Evolutionary conservation across 148 eudicot species (phyloP).

Genomic region (Cornus florida): DNA sequence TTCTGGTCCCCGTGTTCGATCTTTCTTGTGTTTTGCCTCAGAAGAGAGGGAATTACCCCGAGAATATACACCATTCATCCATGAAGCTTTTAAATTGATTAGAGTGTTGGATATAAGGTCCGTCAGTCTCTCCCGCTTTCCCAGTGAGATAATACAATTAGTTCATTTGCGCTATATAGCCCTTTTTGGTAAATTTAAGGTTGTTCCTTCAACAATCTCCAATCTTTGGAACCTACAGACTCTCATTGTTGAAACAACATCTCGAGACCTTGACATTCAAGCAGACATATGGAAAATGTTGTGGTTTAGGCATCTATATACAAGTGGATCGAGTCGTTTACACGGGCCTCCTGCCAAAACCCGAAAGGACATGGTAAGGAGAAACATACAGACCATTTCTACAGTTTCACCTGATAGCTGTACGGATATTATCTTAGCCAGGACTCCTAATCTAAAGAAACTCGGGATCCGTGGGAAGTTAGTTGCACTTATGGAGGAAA

Average conservation of each 20-base stretch:
- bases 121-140: constrained; percentile 27
- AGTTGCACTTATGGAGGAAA: not conserved
- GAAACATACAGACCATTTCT: constrained; percentile 22
- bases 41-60: constrained; percentile 11
- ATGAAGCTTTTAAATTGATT: constrained; percentile 30
- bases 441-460: constrained; percentile 19
- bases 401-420: constrained; percentile 24
- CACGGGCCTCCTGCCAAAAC: constrained; percentile 17
- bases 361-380: constrained; percentile 13
- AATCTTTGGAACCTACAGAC: constrained; percentile 38
- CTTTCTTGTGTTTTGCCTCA: constrained; percentile 29
- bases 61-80: constrained; percentile 20
- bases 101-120: constrained; percentile 33
- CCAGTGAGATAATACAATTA: constrained; percentile 15
- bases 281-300: constrained; percentile 42
- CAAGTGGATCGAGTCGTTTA: constrained; percentile 23
- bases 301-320: constrained; percentile 35
- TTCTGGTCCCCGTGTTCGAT: constrained; percentile 22
- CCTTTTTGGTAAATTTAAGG: constrained; percentile 14
- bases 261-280: constrained; percentile 21
- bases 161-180: constrained; percentile 35
- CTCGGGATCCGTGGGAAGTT: constrained; percentile 13
- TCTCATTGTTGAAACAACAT: constrained; percentile 29
- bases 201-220: constrained; percentile 28
- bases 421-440: constrained; percentile 21